Percentiles rank a stretch among this genome's conserved stretches.
Evolutionary conservation across 805 yeast species (phyloP).

Genomic region (Zygotorulaspora chibaensis): DNA sequence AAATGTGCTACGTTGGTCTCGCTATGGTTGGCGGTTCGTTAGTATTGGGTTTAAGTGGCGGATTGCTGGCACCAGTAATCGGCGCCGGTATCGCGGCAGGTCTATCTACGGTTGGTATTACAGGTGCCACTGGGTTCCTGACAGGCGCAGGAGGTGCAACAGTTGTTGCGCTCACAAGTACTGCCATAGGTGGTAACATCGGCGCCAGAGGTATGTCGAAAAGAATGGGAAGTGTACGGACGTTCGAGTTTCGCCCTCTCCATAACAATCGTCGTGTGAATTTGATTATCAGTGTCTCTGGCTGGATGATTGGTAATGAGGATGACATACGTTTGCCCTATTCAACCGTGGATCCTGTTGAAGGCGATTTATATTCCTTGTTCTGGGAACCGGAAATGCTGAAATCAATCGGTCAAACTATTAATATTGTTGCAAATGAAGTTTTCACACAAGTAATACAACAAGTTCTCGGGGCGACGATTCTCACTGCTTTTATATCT

Average conservation of each 20-base stretch:
- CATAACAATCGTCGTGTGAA: constrained; percentile 88
- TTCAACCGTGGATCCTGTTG: constrained; percentile 93
- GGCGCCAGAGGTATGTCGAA: constrained; percentile 81
- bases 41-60: constrained; percentile 92
- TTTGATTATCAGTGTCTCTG: constrained; percentile 82
- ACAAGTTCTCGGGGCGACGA: constrained; percentile 89
- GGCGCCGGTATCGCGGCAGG: constrained; percentile 99
- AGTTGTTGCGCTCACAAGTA: constrained; percentile 86
- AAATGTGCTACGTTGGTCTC: constrained; percentile 82
- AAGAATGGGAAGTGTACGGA: constrained; percentile 86
- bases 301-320: constrained; percentile 94
- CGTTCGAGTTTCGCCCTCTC: constrained; percentile 89
- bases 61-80: constrained; percentile 92
- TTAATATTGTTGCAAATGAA: constrained; percentile 87
- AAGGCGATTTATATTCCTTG: constrained; percentile 92
- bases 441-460: constrained; percentile 89
- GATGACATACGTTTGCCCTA: constrained; percentile 97
- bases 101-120: constrained; percentile 85
- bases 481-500: constrained; percentile 84
- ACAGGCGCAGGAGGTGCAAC: constrained; percentile 98
- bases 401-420: constrained; percentile 93
- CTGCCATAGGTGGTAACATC: constrained; percentile 83
- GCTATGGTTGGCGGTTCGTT: constrained; percentile 96
- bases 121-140: constrained; percentile 87
- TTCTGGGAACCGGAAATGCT: constrained; percentile 99